A percentile compares a stretch with the other conserved stretches of the same genome.
Conservation (phyloP, 352 stramenopile genomes). For the Phytophthora fragariae region DNA sequence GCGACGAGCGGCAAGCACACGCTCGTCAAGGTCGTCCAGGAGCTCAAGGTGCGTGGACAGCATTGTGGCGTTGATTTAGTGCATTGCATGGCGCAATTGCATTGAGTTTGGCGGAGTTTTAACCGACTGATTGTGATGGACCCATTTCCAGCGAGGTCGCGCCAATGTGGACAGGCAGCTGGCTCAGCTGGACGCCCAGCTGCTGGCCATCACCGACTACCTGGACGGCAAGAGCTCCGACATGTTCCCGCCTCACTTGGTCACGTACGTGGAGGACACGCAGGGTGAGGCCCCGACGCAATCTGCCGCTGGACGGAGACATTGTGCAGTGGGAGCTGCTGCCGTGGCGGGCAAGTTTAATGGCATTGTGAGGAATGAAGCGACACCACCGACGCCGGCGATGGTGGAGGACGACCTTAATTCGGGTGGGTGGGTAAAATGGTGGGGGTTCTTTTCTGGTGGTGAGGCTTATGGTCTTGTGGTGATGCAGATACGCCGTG, state of each 20-base stretch:
- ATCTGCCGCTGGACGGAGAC: slow-evolving; percentile 24
- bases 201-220: slow-evolving; percentile 70
- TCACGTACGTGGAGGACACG: slow-evolving; percentile 32
- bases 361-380: slow-evolving; percentile 35
- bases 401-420: slow-evolving; percentile 78
- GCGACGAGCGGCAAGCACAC: slow-evolving; percentile 58
- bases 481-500: slow-evolving; percentile 59
- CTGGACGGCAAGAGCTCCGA: slow-evolving; percentile 51
- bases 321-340: slow-evolving; percentile 20
- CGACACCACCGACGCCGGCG: slow-evolving; percentile 36
- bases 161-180: slow-evolving; percentile 66
- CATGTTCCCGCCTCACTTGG: slow-evolving; percentile 56
- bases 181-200: slow-evolving; percentile 62
- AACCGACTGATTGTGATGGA: slow-evolving; percentile 10
- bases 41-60: slow-evolving; percentile 59
- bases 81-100: neutral
- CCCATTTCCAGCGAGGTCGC: slow-evolving; percentile 49
- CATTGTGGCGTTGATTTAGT: neutral
- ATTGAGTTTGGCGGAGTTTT: neutral
- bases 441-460: neutral
- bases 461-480: slow-evolving; percentile 4
- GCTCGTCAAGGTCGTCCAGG: slow-evolving; percentile 63
- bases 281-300: neutral
- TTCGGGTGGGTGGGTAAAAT: slow-evolving; percentile 44
- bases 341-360: slow-evolving; percentile 31